Evolutionary conservation across 129 eudicot genomes (phyloP).

Genomic region (Silybum marianum): DNA sequence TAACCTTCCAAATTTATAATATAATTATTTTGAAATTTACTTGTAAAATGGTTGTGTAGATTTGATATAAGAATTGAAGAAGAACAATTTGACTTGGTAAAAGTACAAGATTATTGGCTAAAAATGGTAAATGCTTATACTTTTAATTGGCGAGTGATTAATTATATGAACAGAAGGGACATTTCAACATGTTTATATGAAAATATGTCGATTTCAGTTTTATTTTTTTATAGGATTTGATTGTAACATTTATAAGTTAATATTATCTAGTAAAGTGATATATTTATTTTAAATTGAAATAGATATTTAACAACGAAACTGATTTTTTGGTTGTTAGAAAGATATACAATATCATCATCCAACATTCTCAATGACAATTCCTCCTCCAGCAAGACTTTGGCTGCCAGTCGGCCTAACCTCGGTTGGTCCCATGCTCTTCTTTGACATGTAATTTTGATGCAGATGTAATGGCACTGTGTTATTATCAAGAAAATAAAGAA

Average conservation of each 20-base stretch:
- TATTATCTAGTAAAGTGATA: not conserved
- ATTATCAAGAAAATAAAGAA: slow-evolving; percentile 52
- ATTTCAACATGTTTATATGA: not conserved
- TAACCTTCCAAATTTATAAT: not conserved
- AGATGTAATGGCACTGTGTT: slow-evolving; percentile 44
- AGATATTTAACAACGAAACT: not conserved
- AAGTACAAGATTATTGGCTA: too few species aligned
- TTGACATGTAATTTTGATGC: slow-evolving; percentile 15
- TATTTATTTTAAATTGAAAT: not conserved
- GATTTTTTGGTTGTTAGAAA: not conserved
- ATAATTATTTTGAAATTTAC: too few species aligned
- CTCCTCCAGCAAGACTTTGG: not conserved
- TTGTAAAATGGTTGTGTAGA: too few species aligned
- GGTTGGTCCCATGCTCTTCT: not conserved
- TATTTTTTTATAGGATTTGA: not conserved
- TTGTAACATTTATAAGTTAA: not conserved
- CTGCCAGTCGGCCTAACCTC: not conserved
- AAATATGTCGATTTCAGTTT: not conserved
- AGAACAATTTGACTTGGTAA: too few species aligned
- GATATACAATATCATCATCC: not conserved
- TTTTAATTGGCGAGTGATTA: not conserved
- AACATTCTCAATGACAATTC: slow-evolving; percentile 19
- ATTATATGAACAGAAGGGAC: not conserved
- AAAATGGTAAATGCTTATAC: not conserved
- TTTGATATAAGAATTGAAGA: too few species aligned